phyloP scores from a whole-genome alignment of 768 basidiomycete genomes.

The Tricholoma matsutake region DNA sequence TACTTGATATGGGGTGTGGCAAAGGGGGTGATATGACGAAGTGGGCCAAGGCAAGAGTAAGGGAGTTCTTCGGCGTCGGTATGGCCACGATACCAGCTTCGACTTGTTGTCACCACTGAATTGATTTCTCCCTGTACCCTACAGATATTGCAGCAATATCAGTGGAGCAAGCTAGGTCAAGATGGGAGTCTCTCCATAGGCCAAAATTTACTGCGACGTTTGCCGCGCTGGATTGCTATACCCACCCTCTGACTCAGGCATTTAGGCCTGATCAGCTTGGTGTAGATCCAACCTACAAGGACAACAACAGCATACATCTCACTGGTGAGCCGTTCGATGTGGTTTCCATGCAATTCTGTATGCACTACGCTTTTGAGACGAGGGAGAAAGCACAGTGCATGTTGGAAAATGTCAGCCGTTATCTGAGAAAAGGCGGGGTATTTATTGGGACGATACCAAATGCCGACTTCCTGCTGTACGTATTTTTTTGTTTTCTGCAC shows the following conservation, averaged over 20 bases:
- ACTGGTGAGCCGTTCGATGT: conserved; percentile 74
- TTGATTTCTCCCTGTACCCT: not conserved
- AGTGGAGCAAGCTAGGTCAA: conserved; percentile 78
- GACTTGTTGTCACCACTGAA: conserved; percentile 5
- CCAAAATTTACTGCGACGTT: conserved; percentile 77
- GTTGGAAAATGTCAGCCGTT: conserved; percentile 84
- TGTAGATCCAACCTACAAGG: conserved; percentile 17
- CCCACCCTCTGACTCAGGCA: conserved; percentile 63
- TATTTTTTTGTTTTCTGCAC: conserved; percentile 9
- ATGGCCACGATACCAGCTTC: conserved; percentile 13
- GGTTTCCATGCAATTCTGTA: conserved; percentile 98
- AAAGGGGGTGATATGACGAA: conserved; percentile 97
- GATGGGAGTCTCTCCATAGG: conserved; percentile 53
- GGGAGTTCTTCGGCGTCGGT: conserved; percentile 83
- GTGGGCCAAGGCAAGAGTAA: conserved; percentile 85
- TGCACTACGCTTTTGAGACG: conserved; percentile 99
- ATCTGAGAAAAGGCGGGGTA: conserved; percentile 80
- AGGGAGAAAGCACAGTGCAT: conserved; percentile 83
- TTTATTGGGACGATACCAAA: conserved; percentile 98
- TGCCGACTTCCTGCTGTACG: conserved; percentile 78
- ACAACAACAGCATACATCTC: conserved; percentile 7
- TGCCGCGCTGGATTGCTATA: conserved; percentile 86
- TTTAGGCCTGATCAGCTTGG: conserved; percentile 59
- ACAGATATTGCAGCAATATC: conserved; percentile 89
- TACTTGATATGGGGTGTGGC: conserved; percentile 97